phyloP scores from a whole-genome alignment of 345 rosid genomes.

The Eutrema yunnanense region DNA sequence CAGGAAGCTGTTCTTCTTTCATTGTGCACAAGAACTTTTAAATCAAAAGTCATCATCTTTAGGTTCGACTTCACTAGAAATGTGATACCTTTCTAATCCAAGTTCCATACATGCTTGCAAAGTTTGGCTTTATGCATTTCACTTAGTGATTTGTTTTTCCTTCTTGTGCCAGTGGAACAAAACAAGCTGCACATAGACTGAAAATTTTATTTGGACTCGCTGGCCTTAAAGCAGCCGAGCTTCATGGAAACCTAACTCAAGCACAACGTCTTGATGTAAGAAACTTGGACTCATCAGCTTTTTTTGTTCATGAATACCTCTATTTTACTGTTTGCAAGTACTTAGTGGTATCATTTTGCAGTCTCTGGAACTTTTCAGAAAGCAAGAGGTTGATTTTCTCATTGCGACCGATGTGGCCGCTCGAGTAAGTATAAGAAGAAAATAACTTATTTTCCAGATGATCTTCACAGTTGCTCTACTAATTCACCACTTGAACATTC shows the following conservation, averaged over 20 bases:
- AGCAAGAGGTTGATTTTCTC: constrained; percentile 84
- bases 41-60: constrained; percentile 80
- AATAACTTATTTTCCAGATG: background rate
- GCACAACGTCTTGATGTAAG: constrained; percentile 94
- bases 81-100: background rate
- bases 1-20: constrained; percentile 95
- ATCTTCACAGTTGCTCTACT: constrained; percentile 3
- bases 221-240: constrained; percentile 88
- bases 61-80: constrained; percentile 40
- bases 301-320: background rate
- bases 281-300: constrained; percentile 5
- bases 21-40: constrained; percentile 84
- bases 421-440: constrained; percentile 53
- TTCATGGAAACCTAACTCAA: constrained; percentile 98
- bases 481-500: constrained; percentile 6
- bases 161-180: constrained; percentile 72
- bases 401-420: constrained; percentile 98
- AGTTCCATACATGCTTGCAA: background rate
- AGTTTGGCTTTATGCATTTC: constrained; percentile 1
- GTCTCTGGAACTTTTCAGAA: constrained; percentile 95
- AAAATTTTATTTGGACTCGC: constrained; percentile 87
- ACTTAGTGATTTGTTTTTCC: constrained; percentile 3
- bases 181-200: constrained; percentile 92
- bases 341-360: constrained; percentile 29
- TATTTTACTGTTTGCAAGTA: background rate